Evolutionary conservation across 306 rosid genomes (phyloP), one percentile per base, ranked within the genome.

Genomic region (Erythrophleum fordii): DNA sequence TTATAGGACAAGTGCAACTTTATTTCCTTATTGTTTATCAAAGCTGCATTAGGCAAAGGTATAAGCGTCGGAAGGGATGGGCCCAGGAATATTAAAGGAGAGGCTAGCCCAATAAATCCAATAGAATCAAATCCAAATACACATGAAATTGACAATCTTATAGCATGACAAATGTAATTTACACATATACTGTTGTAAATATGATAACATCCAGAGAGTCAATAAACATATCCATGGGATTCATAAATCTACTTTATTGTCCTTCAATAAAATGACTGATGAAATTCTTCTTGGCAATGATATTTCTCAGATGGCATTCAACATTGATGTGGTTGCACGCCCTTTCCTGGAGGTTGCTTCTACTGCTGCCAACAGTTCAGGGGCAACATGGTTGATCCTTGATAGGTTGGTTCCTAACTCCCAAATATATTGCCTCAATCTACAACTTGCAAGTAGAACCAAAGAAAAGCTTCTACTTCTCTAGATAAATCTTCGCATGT

Each of bases 361-460:
- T 3, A 79, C 67, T 13, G 86, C 81, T 65, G 89, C 83, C 23
- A 61, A 0, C 78, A 68, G 42, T 31, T 85, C 69, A 29, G 72
- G 64, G 42, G 88, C 95, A 0, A 92, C 95, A 55, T 87, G 89
- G 90, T 83, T 92, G 77, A 83, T 94, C 73, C 87, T 94, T 75
- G 91, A 88, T 67, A 92, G 91, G 98, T 94, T 17, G 60, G 84
- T 81, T 81, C 42, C 39, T 68, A 69, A 69, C 48, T 62, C 39
- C 37, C 62, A 46, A 41, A 75, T 35, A 17, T 3, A 56, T 56
- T 20, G 9, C 25, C 75, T 35, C 62, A 51, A 11, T 64, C 42
- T 37, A 22, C 5, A 37, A 77, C 35, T 25, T 34, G 41, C 72
- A 68, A n/a, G 64, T 22, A 25, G 25, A 71, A 75, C 6, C 14